Evolutionary conservation across 2,329 filamentous ascomycete genomes (phyloP).

Genomic region (Aspergillus fischeri): DNA sequence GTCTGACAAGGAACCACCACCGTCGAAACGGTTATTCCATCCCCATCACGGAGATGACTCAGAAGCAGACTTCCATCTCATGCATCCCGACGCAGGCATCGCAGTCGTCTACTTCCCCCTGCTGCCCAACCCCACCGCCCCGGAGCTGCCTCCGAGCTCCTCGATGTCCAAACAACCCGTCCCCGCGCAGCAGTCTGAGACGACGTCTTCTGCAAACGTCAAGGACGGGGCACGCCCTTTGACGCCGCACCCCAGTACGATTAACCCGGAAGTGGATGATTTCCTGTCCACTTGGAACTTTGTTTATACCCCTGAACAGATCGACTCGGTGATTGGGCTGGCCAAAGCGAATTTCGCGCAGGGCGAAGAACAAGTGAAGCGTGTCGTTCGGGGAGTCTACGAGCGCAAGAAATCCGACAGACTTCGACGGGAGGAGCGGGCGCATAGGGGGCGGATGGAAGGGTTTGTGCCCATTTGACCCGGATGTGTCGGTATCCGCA

Average conservation of each 20-base stretch:
- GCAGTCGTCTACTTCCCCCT: conserved; percentile 89
- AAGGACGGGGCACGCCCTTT: conserved; percentile 19
- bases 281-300: conserved; percentile 98
- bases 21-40: conserved; percentile 47
- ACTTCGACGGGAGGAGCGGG: conserved; percentile 26
- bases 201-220: conserved; percentile 10
- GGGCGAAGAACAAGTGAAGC: conserved; percentile 71
- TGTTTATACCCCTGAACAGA: conserved; percentile 84
- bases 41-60: conserved; percentile 52
- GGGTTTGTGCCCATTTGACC: conserved; percentile 29
- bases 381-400: conserved; percentile 82
- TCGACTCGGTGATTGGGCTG: conserved; percentile 77
- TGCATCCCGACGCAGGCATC: conserved; percentile 75
- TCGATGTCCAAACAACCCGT: conserved; percentile 20
- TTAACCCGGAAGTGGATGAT: conserved; percentile 78
- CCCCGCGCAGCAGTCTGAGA: conserved; percentile 19
- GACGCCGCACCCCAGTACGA: conserved; percentile 54
- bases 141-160: conserved; percentile 22
- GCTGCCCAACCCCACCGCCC: conserved; percentile 63
- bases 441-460: conserved; percentile 24
- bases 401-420: conserved; percentile 73
- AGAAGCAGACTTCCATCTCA: conserved; percentile 64
- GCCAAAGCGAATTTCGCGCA: conserved; percentile 84
- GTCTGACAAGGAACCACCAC: conserved; percentile 50
- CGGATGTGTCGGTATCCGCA: neutral